A percentile compares a stretch with the other conserved stretches of the same genome.
Conservation (phyloP, 129 eudicot species). For the Dittrichia graveolens region DNA sequence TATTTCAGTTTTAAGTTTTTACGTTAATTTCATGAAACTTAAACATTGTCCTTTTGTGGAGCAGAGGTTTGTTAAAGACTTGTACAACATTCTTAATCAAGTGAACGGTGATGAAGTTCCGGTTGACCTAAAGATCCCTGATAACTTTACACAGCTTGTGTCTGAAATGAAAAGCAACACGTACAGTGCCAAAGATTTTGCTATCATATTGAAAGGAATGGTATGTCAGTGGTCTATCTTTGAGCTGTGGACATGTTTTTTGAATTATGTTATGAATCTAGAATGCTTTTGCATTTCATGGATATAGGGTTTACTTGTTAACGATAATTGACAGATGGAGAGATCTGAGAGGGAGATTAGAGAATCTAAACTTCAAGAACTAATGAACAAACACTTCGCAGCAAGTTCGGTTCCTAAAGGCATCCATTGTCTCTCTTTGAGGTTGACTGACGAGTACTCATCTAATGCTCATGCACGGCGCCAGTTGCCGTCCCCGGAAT, state of each 20-base stretch:
- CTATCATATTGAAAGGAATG: conserved; percentile 83
- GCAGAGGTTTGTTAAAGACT: conserved; percentile 90
- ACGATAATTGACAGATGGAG: conserved; percentile 71
- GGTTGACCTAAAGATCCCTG: conserved; percentile 68
- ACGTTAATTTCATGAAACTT: conserved; percentile 19
- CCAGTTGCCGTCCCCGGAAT: conserved; percentile 93
- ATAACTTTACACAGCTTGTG: conserved; percentile 81
- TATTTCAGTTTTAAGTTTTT: neutral
- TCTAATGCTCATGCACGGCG: conserved; percentile 96
- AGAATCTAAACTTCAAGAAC: conserved; percentile 88
- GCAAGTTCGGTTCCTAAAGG: conserved; percentile 94
- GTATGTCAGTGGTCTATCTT: conserved; percentile 44
- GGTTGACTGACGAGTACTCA: conserved; percentile 94
- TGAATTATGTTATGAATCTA: neutral
- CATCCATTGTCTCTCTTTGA: conserved; percentile 91
- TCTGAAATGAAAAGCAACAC: conserved; percentile 81
- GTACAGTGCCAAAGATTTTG: conserved; percentile 83
- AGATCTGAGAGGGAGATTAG: conserved; percentile 83
- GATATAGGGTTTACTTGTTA: neutral
- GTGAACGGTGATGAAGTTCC: conserved; percentile 84
- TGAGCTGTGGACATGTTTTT: neutral
- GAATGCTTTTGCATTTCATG: conserved; percentile 3
- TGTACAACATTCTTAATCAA: conserved; percentile 78
- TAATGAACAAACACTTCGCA: conserved; percentile 94
- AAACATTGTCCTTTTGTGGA: conserved; percentile 33